Evolutionary conservation across 768 basidiomycete species (phyloP).

Genomic region (Tylopilus balloui): DNA sequence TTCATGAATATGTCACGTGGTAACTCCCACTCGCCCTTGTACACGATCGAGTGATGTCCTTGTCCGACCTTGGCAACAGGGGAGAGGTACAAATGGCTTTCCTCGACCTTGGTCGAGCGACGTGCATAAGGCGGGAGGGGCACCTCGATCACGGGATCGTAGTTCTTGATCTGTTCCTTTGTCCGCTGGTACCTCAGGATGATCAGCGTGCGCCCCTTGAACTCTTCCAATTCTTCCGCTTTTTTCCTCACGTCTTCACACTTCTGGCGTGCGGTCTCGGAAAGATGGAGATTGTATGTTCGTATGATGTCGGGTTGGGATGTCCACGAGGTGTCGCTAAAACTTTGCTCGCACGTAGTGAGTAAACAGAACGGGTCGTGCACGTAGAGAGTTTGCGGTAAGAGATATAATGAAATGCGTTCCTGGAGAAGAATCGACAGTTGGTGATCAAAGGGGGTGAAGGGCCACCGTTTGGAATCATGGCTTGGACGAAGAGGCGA

Average conservation of each 20-base stretch:
- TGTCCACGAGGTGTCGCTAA: slow-evolving; percentile 22
- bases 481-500: slow-evolving; percentile 32
- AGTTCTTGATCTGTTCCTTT: slow-evolving; percentile 20
- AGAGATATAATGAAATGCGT: slow-evolving; percentile 31
- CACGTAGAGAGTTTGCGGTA: slow-evolving; percentile 40
- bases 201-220: slow-evolving; percentile 18
- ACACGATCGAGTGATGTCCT: slow-evolving; percentile 53
- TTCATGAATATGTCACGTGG: slow-evolving; percentile 39
- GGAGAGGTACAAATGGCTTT: slow-evolving; percentile 49
- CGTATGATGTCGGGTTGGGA: slow-evolving; percentile 30
- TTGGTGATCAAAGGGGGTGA: slow-evolving; percentile 33
- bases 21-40: slow-evolving; percentile 48
- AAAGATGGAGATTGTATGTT: slow-evolving; percentile 28
- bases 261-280: neutral
- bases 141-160: slow-evolving; percentile 29
- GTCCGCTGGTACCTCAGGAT: slow-evolving; percentile 17
- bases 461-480: slow-evolving; percentile 41
- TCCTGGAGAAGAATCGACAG: slow-evolving; percentile 29
- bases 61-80: slow-evolving; percentile 34
- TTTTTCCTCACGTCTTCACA: slow-evolving; percentile 3
- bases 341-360: slow-evolving; percentile 1
- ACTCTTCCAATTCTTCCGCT: slow-evolving; percentile 8
- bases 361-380: slow-evolving; percentile 42
- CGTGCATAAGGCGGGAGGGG: slow-evolving; percentile 27
- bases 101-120: slow-evolving; percentile 24